Evolutionary conservation across 2,329 filamentous ascomycete genomes (phyloP).

Genomic region (Sporothrix pallida): DNA sequence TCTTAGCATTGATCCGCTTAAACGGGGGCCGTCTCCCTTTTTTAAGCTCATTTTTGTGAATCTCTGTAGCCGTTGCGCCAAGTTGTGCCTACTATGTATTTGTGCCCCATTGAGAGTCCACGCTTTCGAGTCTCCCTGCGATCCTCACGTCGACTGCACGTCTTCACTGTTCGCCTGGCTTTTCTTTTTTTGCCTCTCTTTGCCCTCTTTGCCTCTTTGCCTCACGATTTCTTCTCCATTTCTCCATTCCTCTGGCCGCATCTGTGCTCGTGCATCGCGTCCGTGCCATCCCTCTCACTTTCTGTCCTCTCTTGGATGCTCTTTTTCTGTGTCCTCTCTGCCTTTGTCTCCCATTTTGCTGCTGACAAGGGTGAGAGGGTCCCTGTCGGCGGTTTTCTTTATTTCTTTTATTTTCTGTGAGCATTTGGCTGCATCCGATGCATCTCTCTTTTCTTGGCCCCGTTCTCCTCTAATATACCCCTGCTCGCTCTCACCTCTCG

Average conservation of each 20-base stretch:
- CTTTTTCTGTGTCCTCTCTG: background rate
- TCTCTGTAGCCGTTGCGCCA: no score
- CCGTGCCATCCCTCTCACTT: slow-evolving; percentile 30
- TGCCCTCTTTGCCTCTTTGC: background rate
- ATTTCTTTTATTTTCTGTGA: background rate
- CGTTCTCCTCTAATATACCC: slow-evolving; percentile 11
- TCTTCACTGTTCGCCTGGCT: slow-evolving; percentile 3
- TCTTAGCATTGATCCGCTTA: slow-evolving; percentile 14
- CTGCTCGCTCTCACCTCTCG: slow-evolving; percentile 14
- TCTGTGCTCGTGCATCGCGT: slow-evolving; percentile 27
- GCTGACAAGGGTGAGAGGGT: slow-evolving; percentile 17
- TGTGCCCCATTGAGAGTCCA: no score
- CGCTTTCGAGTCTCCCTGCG: slow-evolving; percentile 18
- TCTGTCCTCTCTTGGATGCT: background rate
- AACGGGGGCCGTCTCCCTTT: slow-evolving; percentile 21
- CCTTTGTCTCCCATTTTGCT: background rate
- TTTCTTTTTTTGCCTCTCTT: background rate
- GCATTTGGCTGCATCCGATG: no score
- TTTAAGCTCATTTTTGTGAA: no score
- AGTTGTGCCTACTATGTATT: no score
- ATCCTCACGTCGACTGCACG: slow-evolving; percentile 27
- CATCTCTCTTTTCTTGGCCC: slow-evolving; percentile 5
- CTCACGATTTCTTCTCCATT: slow-evolving; percentile 5
- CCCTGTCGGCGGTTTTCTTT: slow-evolving; percentile 9
- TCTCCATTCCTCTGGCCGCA: slow-evolving; percentile 26